A percentile compares a stretch with the other conserved stretches of the same genome.
These are phyloP conservation scores for Globisporangium abappressorium DNA, from an alignment of 352 stramenopile genomes.

Conservation along the genomic window DNA sequence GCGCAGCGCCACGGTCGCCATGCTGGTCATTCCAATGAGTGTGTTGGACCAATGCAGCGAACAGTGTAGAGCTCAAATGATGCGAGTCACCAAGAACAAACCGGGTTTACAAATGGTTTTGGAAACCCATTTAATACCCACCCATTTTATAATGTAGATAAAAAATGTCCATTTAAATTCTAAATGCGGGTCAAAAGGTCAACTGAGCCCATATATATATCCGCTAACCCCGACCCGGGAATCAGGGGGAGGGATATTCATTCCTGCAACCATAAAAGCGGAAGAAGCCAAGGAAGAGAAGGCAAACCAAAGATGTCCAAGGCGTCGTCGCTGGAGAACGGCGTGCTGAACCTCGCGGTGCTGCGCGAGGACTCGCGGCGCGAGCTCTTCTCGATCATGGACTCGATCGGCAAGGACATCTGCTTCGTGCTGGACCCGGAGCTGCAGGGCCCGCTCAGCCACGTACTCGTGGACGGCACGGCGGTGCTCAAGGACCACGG, in stretches of 20 bases:
- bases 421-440: constrained; percentile 85
- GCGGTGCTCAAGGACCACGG: constrained; percentile 83
- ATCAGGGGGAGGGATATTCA: constrained; percentile 1
- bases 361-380: constrained; percentile 81
- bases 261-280: neutral
- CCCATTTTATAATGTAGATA: neutral
- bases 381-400: constrained; percentile 83
- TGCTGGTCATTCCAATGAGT: constrained; percentile 2
- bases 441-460: constrained; percentile 77
- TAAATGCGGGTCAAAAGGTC: neutral
- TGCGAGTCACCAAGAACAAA: neutral
- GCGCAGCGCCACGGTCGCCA: neutral
- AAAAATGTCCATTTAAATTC: neutral
- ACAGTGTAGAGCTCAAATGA: neutral
- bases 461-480: constrained; percentile 86
- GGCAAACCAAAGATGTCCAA: constrained; percentile 52
- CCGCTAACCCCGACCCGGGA: neutral
- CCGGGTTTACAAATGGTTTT: neutral
- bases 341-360: constrained; percentile 81
- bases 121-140: neutral
- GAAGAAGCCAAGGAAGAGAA: neutral
- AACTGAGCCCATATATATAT: neutral
- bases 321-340: constrained; percentile 77
- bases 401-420: constrained; percentile 84
- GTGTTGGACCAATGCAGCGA: neutral